Evolutionary conservation across 192 early-diverging fungal species (phyloP).

Genomic region (Gamsiella multidivaricata): DNA sequence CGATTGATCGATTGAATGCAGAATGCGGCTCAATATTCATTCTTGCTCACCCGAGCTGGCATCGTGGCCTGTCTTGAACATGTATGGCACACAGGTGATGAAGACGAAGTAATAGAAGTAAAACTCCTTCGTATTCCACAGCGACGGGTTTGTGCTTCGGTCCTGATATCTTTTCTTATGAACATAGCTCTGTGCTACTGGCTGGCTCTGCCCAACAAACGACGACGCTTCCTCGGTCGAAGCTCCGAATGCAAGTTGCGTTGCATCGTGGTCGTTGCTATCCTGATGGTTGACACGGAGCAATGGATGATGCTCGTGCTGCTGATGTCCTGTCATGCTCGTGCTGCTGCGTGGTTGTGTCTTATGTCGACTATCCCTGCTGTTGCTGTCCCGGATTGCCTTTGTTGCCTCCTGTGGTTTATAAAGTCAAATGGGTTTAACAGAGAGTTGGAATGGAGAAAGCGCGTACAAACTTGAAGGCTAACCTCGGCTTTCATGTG

Average conservation of each 20-base stretch:
- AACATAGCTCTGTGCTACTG: not conserved
- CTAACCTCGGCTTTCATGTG: too few relatives aligned
- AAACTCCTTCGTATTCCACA: constrained; percentile 77
- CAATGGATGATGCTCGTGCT: not conserved
- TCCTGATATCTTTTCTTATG: constrained; percentile 22
- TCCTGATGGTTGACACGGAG: constrained; percentile 7
- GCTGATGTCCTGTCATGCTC: constrained; percentile 9
- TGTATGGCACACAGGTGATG: constrained; percentile 65
- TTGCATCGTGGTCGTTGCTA: too few relatives aligned
- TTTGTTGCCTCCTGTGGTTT: too few relatives aligned
- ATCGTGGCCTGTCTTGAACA: constrained; percentile 71
- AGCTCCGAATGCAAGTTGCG: constrained; percentile 3
- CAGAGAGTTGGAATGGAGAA: not conserved
- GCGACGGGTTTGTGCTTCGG: constrained; percentile 60
- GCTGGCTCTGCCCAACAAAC: constrained; percentile 9
- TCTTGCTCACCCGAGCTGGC: constrained; percentile 62
- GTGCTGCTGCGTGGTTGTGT: too few relatives aligned
- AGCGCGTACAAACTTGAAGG: too few relatives aligned
- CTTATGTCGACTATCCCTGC: too few relatives aligned
- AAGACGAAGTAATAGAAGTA: constrained; percentile 78
- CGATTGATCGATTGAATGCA: too few relatives aligned
- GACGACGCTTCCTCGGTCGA: constrained; percentile 1
- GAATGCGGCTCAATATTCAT: too few relatives aligned
- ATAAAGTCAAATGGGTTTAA: not conserved
- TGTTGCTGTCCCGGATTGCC: too few relatives aligned